These are phyloP conservation scores for Arabis alpina DNA, from an alignment of 345 rosid species.

Conservation along the genomic window DNA sequence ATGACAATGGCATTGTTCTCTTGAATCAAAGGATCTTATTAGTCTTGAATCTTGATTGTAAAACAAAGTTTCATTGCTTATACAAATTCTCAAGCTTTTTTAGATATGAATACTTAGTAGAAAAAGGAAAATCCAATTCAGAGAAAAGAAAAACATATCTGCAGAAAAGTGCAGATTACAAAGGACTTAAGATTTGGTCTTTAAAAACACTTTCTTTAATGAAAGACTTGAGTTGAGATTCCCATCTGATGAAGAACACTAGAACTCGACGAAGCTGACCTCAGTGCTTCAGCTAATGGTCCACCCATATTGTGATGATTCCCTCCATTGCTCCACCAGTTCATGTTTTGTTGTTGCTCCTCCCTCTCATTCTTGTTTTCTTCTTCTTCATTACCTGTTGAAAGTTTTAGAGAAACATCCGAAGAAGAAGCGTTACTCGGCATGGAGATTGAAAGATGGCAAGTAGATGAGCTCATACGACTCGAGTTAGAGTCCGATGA, in stretches of 20 bases:
- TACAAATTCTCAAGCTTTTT: slow-evolving; percentile 13
- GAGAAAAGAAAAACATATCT: not conserved
- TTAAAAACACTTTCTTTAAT: slow-evolving; percentile 14
- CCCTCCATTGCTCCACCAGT: slow-evolving; percentile 67
- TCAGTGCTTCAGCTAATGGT: slow-evolving; percentile 87
- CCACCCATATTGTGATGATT: slow-evolving; percentile 68
- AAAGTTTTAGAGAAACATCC: slow-evolving; percentile 79
- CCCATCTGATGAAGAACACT: slow-evolving; percentile 70
- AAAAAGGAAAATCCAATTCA: not conserved
- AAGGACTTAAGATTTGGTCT: not conserved
- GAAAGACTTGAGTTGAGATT: slow-evolving; percentile 42
- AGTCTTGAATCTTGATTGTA: no score
- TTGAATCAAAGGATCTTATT: no score
- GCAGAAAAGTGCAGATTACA: slow-evolving; percentile 1
- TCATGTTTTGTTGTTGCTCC: slow-evolving; percentile 50
- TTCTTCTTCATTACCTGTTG: slow-evolving; percentile 63
- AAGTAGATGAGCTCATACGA: slow-evolving; percentile 49
- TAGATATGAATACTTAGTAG: not conserved
- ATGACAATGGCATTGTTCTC: no score
- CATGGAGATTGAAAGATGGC: slow-evolving; percentile 68
- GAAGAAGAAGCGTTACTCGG: slow-evolving; percentile 59
- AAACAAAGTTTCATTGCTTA: slow-evolving; percentile 21
- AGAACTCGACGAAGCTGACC: slow-evolving; percentile 58
- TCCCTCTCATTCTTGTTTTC: slow-evolving; percentile 44
- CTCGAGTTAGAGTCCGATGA: slow-evolving; percentile 50